Conservation (phyloP, 1,284 basidiomycete species). For the Peniophora sp. region DNA sequence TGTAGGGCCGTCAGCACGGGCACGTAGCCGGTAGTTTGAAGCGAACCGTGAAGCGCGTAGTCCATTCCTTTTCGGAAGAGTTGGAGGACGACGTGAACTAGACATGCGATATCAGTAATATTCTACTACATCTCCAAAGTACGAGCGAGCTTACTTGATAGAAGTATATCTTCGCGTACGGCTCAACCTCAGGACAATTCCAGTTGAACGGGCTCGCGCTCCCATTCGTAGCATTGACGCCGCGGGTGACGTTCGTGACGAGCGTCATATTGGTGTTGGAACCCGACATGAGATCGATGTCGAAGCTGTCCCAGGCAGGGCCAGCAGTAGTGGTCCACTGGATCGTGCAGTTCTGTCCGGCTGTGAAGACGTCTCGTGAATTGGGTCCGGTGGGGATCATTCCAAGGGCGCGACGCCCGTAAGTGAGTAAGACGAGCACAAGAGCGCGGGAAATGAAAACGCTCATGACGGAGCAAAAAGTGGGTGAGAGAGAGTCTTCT, state of each 20-base stretch:
- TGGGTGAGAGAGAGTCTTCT: background rate
- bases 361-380: conserved; percentile 25
- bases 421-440: conserved; percentile 1
- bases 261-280: conserved; percentile 27
- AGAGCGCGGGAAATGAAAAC: background rate
- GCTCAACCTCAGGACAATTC: conserved; percentile 31
- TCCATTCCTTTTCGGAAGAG: conserved; percentile 24
- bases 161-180: conserved; percentile 31
- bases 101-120: background rate
- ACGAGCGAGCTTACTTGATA: conserved; percentile 23
- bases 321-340: conserved; percentile 15
- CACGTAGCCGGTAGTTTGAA: background rate
- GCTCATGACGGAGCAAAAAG: background rate
- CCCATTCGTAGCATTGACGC: conserved; percentile 27
- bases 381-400: conserved; percentile 30
- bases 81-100: conserved; percentile 24
- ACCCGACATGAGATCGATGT: conserved; percentile 30
- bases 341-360: conserved; percentile 24
- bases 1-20: too few relatives aligned
- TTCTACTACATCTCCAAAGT: background rate
- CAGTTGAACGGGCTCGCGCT: conserved; percentile 25
- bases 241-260: conserved; percentile 21
- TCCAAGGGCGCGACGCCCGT: conserved; percentile 12
- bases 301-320: background rate
- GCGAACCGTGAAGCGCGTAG: conserved; percentile 28